A percentile compares a stretch with the other conserved stretches of the same genome.
Conservation (phyloP, 2,329 filamentous ascomycete genomes). For the Epichloe sylvatica region DNA sequence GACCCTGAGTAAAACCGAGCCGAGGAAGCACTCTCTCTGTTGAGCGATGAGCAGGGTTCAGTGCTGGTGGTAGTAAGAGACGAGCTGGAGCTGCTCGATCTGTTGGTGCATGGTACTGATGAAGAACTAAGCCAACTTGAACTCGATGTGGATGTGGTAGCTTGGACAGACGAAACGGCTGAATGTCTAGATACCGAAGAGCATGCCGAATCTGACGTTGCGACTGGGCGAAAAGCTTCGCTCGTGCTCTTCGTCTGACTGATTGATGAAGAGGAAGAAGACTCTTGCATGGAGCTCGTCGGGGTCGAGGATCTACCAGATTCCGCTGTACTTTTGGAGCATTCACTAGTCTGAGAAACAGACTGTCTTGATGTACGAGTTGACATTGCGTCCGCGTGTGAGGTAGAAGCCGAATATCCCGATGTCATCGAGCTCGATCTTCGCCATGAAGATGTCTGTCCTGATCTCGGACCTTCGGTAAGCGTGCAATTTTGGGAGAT, state of each 20-base stretch:
- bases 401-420: neutral
- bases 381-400: neutral
- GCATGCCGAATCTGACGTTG: neutral
- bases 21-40: neutral
- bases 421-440: neutral
- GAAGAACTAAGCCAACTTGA: neutral
- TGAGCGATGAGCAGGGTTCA: neutral
- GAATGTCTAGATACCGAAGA: neutral
- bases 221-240: neutral
- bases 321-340: neutral
- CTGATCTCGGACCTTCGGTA: neutral
- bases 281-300: neutral
- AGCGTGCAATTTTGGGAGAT: neutral
- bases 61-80: neutral
- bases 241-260: neutral
- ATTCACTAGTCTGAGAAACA: neutral
- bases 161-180: neutral
- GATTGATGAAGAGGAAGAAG: neutral
- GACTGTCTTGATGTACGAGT: neutral
- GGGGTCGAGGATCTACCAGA: neutral
- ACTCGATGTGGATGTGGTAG: neutral
- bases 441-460: neutral
- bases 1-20: neutral
- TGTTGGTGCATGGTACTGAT: conserved; percentile 1
- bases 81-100: neutral